phyloP scores from a whole-genome alignment of 192 early-diverging fungal species.

The Coemansia sp. region DNA sequence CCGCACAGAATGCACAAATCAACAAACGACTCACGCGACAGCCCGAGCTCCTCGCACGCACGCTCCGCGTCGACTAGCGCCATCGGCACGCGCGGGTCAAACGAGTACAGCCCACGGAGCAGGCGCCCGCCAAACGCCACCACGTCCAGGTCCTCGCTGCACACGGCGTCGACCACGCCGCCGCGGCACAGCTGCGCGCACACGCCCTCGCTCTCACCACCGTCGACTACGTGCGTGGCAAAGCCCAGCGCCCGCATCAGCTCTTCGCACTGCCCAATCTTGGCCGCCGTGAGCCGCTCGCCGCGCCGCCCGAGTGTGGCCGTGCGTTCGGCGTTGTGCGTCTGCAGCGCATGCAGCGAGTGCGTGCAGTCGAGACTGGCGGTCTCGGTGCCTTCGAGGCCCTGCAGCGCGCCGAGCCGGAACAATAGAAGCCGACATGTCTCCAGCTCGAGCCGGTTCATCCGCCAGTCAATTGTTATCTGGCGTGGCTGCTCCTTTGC shows the following conservation, averaged over 20 bases:
- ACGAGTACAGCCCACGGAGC: slow-evolving; percentile 25
- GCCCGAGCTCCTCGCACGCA: slow-evolving; percentile 49
- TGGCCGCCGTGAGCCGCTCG: slow-evolving; percentile 48
- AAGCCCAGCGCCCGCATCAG: slow-evolving; percentile 56
- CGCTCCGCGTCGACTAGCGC: slow-evolving; percentile 54
- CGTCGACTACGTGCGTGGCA: slow-evolving; percentile 44
- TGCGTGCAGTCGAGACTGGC: not conserved
- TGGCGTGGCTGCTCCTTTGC: not conserved
- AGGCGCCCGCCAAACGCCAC: slow-evolving; percentile 32
- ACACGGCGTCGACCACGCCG: slow-evolving; percentile 56
- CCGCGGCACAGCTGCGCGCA: slow-evolving; percentile 58
- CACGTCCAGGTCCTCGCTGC: slow-evolving; percentile 57
- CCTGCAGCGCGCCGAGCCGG: slow-evolving; percentile 5
- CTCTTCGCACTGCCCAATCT: slow-evolving; percentile 48
- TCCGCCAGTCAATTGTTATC: slow-evolving; percentile 14
- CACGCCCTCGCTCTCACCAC: slow-evolving; percentile 64
- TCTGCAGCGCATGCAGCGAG: slow-evolving; percentile 8
- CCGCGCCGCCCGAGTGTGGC: slow-evolving; percentile 51
- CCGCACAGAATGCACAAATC: slow-evolving; percentile 78
- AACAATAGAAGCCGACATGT: slow-evolving; percentile 14
- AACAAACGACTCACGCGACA: slow-evolving; percentile 56
- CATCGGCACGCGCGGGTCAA: slow-evolving; percentile 11
- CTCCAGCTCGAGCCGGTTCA: slow-evolving; percentile 23
- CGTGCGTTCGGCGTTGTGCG: slow-evolving; percentile 19
- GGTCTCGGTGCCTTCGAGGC: not conserved